These are phyloP conservation scores for Gardenia jasminoides DNA, from an alignment of 257 asterid genomes.

Conservation along the genomic window DNA sequence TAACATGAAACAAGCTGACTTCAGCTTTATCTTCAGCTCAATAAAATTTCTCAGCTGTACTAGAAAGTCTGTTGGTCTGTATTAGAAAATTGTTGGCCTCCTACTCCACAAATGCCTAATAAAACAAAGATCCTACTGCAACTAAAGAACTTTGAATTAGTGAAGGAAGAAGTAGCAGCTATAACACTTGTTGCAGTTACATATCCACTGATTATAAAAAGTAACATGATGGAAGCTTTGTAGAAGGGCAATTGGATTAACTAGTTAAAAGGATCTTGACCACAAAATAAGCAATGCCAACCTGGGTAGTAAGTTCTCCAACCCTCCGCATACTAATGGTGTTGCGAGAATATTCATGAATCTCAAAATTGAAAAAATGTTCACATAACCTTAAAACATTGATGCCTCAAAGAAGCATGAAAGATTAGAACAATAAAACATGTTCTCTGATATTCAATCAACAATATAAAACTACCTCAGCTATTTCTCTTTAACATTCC, in stretches of 20 bases:
- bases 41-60: not conserved
- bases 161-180: not conserved
- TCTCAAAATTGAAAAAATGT: too few species aligned
- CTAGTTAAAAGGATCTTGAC: not conserved
- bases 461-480: not conserved
- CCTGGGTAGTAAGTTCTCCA: not conserved
- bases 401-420: not conserved
- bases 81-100: not conserved
- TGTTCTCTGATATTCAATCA: not conserved
- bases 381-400: not conserved
- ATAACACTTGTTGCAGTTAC: not conserved
- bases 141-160: not conserved
- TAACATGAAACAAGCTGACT: not conserved
- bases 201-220: not conserved
- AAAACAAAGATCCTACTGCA: not conserved
- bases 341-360: not conserved
- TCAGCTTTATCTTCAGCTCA: not conserved
- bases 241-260: not conserved
- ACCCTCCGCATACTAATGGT: not conserved
- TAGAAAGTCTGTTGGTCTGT: too few species aligned
- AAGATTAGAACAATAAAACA: not conserved
- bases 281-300: not conserved
- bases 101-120: not conserved
- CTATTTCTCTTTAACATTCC: not conserved
- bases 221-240: not conserved